Evolutionary conservation across 225 moss, liverwort and hornwort genomes (phyloP).

Genomic region (Pseudisothecium myosuroides): DNA sequence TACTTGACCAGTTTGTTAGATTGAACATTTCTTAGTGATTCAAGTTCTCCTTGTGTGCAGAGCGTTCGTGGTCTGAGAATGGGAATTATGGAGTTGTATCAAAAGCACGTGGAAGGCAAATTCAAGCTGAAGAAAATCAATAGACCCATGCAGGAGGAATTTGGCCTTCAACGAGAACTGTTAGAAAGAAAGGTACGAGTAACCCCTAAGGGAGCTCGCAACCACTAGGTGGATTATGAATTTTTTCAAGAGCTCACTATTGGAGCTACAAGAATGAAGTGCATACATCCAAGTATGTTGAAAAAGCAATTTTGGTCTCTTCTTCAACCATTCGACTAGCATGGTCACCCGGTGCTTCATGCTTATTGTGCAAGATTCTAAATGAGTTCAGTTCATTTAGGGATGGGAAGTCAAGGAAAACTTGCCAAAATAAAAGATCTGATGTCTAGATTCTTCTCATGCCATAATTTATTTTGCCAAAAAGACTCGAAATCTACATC

Average conservation of each 20-base stretch:
- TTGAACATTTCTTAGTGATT: not conserved
- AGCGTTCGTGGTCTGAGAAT: conserved; percentile 44
- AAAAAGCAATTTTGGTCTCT: not conserved
- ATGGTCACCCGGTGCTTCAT: not conserved
- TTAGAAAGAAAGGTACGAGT: conserved; percentile 50
- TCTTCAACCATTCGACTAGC: not conserved
- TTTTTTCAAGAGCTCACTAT: not conserved
- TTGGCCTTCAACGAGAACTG: conserved; percentile 44
- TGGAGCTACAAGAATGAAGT: not conserved
- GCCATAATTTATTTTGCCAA: not conserved
- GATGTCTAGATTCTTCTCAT: not conserved
- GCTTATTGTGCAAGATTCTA: not conserved
- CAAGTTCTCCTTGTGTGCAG: conserved; percentile 1
- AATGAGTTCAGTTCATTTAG: not conserved
- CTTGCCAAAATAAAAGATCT: not conserved
- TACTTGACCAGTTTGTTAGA: not conserved
- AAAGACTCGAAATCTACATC: not conserved
- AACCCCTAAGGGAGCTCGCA: too few relatives aligned
- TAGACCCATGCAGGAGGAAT: conserved; percentile 42
- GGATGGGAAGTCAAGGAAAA: not conserved
- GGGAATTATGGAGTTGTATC: conserved; percentile 45
- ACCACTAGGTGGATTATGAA: not conserved
- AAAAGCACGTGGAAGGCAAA: conserved; percentile 71
- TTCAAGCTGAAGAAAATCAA: conserved; percentile 30
- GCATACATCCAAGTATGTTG: not conserved